A percentile compares a stretch with the other conserved stretches of the same genome.
Conservation (phyloP, 768 basidiomycete genomes). For the Phaffia tasmanica region DNA sequence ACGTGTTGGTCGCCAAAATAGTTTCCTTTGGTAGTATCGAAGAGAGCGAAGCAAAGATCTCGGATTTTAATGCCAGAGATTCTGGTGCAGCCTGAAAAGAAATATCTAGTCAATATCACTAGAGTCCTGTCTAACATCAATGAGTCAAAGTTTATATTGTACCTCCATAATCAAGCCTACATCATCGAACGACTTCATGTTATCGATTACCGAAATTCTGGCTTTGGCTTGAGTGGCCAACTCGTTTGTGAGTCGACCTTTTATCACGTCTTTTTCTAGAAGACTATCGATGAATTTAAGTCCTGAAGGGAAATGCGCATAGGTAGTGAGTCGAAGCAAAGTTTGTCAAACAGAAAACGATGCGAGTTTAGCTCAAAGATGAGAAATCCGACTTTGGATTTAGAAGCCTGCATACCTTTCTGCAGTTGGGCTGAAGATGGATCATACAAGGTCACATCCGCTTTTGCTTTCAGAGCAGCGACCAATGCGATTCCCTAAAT, state of each 20-base stretch:
- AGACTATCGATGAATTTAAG: slow-evolving; percentile 52
- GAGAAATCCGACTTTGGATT: too few relatives aligned
- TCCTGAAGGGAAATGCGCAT: background rate
- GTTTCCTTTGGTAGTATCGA: slow-evolving; percentile 57
- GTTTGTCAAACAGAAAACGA: slow-evolving; percentile 36
- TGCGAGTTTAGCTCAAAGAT: slow-evolving; percentile 29
- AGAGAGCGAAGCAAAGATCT: slow-evolving; percentile 61
- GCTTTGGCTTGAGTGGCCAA: slow-evolving; percentile 64
- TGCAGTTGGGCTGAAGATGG: slow-evolving; percentile 59
- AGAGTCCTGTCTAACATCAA: background rate
- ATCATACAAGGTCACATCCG: slow-evolving; percentile 79
- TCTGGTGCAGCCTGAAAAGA: slow-evolving; percentile 68
- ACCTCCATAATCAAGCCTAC: slow-evolving; percentile 89
- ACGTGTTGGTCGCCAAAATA: slow-evolving; percentile 85
- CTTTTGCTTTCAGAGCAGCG: slow-evolving; percentile 68
- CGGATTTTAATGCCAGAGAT: slow-evolving; percentile 61
- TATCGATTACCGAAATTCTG: slow-evolving; percentile 51
- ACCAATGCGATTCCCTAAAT: slow-evolving; percentile 69
- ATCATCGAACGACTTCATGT: slow-evolving; percentile 55
- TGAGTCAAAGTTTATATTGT: slow-evolving; percentile 26
- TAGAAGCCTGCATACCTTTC: slow-evolving; percentile 46
- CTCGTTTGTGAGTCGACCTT: slow-evolving; percentile 58
- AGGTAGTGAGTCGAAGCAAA: background rate
- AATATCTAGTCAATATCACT: background rate
- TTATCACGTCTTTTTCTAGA: slow-evolving; percentile 76